Evolutionary conservation across 768 basidiomycete species (phyloP), one percentile per base, ranked within the genome.

Genomic region (Termitomyces sp.): DNA sequence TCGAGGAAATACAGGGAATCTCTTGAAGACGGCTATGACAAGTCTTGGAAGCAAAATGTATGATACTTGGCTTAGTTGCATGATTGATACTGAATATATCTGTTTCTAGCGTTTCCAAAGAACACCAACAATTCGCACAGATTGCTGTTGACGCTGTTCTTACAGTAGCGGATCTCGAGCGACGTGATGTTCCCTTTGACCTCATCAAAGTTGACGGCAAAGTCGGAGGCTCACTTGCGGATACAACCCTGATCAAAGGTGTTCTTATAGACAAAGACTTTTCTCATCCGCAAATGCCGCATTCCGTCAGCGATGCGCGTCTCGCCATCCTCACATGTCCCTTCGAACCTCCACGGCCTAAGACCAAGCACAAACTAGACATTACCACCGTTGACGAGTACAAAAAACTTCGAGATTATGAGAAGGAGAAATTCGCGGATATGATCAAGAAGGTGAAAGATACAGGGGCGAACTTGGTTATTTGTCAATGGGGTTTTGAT

Each of bases 401-500:
- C 81, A 93, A 91, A 72, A 95, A 93, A 70, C 81, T 99, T 63
- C 83, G 93, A 61, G 88, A 87, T 58, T 99, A 99, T 68, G 97
- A 99, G 77, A 91, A 91, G 77, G 87, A 91, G 71, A 99, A 97
- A 76, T 99, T 99, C 68, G 80, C 83, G 63, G 89, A 94, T 69
- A 99, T 99, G 97, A 98, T 99, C 74, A 89, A 90, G 74, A 79
- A 85, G 71, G 95, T 98, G 59, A 96, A 98, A 73, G 89, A 96
- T 67, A 91, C 95, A 16, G 97, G 97, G 40, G 96, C 97, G 14
- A 99, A 99, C 74, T 75, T 99, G 60, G 97, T 99, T 64, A 98
- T 99, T 67, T 99, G 97, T 74, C 97, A 99, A 71, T 99, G 97
- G 97, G 97, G 97, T 61, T 99, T 99, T 70, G 97, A 99, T 70